A percentile compares a stretch with the other conserved stretches of the same genome.
These are phyloP conservation scores for Ettlia oleoabundans DNA, from an alignment of 139 green algal genomes.

Conservation along the genomic window DNA sequence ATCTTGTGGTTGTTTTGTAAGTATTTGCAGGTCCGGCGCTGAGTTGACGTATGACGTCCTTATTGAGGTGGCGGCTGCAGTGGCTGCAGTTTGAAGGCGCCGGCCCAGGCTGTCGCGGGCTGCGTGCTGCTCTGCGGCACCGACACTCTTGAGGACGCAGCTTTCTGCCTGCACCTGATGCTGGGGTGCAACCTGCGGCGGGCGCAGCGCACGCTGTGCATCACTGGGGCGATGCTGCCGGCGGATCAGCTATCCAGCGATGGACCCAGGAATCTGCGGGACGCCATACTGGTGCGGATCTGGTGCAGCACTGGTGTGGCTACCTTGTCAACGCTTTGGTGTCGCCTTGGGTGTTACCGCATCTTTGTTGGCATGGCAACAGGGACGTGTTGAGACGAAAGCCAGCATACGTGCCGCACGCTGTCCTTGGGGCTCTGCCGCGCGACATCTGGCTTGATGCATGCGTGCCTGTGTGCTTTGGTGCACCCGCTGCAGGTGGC, in stretches of 20 bases:
- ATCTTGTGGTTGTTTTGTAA: no score
- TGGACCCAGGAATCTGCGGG: constrained; percentile 33
- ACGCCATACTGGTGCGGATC: constrained; percentile 46
- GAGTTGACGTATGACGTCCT: not conserved
- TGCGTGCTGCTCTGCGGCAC: constrained; percentile 37
- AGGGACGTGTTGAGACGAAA: no score
- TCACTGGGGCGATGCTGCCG: constrained; percentile 52
- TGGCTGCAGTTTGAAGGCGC: not conserved
- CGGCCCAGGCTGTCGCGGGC: not conserved
- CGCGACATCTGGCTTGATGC: not conserved
- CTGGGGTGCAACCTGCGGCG: constrained; percentile 4
- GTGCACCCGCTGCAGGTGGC: constrained; percentile 1
- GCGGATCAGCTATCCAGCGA: constrained; percentile 39
- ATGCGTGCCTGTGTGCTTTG: not conserved
- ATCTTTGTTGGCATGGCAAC: no score
- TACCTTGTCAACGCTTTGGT: no score
- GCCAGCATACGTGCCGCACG: no score
- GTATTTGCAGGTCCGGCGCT: no score
- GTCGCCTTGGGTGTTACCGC: no score
- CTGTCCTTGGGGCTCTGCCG: not conserved
- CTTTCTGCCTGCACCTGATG: constrained; percentile 43
- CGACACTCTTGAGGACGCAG: constrained; percentile 53
- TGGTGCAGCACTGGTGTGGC: not conserved
- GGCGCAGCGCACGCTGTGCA: not conserved
- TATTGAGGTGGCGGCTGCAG: not conserved